Evolutionary conservation across 768 basidiomycete species (phyloP).

Genomic region (Calocera cornea): DNA sequence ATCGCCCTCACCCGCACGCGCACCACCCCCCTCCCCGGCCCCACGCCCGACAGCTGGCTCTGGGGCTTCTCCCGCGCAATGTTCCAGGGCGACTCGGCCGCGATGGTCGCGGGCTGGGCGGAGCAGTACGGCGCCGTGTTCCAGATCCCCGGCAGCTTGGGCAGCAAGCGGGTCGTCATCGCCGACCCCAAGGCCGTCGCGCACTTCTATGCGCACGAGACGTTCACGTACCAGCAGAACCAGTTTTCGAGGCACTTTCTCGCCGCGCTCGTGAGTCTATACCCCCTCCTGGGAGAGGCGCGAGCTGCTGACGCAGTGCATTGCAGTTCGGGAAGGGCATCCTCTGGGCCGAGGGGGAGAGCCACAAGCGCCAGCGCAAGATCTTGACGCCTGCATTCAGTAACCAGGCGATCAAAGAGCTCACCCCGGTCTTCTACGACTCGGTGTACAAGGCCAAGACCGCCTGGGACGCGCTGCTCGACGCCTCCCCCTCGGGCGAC

Average conservation of each 20-base stretch:
- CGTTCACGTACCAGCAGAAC: slow-evolving; percentile 21
- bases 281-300: not conserved
- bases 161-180: slow-evolving; percentile 12
- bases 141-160: slow-evolving; percentile 24
- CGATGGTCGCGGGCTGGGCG: slow-evolving; percentile 36
- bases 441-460: slow-evolving; percentile 35
- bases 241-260: not conserved
- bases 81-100: slow-evolving; percentile 21
- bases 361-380: slow-evolving; percentile 37
- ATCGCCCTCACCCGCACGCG: slow-evolving; percentile 3
- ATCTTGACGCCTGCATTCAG: slow-evolving; percentile 41
- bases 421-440: slow-evolving; percentile 38
- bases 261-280: slow-evolving; percentile 11
- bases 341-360: slow-evolving; percentile 32
- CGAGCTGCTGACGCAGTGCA: not conserved
- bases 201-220: slow-evolving; percentile 36
- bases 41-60: slow-evolving; percentile 30
- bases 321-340: slow-evolving; percentile 25
- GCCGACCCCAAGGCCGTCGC: slow-evolving; percentile 33
- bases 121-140: slow-evolving; percentile 37
- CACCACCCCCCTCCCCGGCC: slow-evolving; percentile 32
- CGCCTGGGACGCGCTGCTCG: slow-evolving; percentile 9
- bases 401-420: slow-evolving; percentile 35
- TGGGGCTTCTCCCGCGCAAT: slow-evolving; percentile 30
- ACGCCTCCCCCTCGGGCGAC: slow-evolving; percentile 6